Evolutionary conservation across 495 filamentous ascomycete species (phyloP), one percentile per base, ranked within the genome.

Genomic region (Trichoderma erinaceum): DNA sequence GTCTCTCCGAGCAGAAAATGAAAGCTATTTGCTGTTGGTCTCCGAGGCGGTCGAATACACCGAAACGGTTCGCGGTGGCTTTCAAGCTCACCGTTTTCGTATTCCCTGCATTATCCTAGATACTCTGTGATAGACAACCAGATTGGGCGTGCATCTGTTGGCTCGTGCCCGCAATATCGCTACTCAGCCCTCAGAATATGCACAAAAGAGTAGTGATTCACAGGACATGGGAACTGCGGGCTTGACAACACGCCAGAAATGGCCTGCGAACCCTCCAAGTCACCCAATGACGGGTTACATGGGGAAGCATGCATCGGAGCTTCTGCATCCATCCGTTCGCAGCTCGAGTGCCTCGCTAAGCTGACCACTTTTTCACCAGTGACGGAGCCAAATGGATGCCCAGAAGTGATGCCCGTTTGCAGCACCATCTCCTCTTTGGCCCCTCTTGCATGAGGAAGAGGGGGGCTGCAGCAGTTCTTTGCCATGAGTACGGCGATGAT

Each of bases 391-490:
- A 32, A 29, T 61, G 52, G 52, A 3, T 27, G 23, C 29, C 52
- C 3, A 29, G 52, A 61, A 25, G 4, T 21, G 13, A 61, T 61
- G 27, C 56, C 11, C 1, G 56, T 15, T 18, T 8, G 23, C 23
- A 32, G 27, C 0, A 11, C 25, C 13, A 3, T 32, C 56, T 32
- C 11, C 25, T 29, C 27, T 18, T 61, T 52, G 48, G 48, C 21
- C 25, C 56, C 13, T 61, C 56, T 61, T 61, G 56, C 56, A 61
- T 61, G 56, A 61, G 12, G 27, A 32, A 61, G 56, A 61, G 56
- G 56, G 56, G 56, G 56, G n/a, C 48, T 52, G 25, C 56, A 21
- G 12, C 56, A 3, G 25, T 61, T 18, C 29, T 32, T 23, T 25
- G 27, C 18, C 29, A 61, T 61, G 25, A 61, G 56, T 61, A 23